These are phyloP conservation scores for Paramecium sonneborni DNA, from an alignment of 73 alveolate genomes.

Conservation along the genomic window DNA sequence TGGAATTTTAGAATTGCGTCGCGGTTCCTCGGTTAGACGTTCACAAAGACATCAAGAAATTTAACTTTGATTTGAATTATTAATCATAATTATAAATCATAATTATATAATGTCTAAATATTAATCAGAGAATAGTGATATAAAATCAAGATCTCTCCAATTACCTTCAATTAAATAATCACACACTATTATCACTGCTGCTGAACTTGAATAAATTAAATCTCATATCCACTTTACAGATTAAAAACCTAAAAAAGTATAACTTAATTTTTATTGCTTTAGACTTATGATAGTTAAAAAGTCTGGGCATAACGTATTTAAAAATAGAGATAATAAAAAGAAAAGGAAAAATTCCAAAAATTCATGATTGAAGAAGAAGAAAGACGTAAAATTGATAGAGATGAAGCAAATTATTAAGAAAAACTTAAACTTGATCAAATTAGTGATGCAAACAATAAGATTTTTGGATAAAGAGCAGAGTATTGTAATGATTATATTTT, in stretches of 20 bases:
- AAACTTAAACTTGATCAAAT: neutral
- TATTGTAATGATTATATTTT: neutral
- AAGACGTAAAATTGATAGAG: neutral
- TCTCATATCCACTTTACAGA: neutral
- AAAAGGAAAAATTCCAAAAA: slow-evolving; percentile 10
- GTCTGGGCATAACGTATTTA: slow-evolving; percentile 47
- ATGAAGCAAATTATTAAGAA: slow-evolving; percentile 7
- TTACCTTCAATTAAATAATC: neutral
- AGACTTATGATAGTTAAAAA: neutral
- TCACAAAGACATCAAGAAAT: neutral
- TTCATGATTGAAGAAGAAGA: slow-evolving; percentile 34
- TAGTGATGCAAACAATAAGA: slow-evolving; percentile 29
- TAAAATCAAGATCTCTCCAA: neutral
- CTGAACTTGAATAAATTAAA: slow-evolving; percentile 8
- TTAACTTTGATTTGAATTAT: too few relatives aligned
- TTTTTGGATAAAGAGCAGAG: slow-evolving; percentile 38
- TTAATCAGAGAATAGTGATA: neutral
- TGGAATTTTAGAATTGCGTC: neutral
- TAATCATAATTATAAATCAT: neutral
- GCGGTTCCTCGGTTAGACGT: neutral
- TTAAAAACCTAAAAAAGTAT: neutral
- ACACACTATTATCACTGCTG: neutral
- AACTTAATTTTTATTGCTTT: neutral
- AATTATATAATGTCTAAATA: neutral
- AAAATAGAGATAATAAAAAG: slow-evolving; percentile 19